Conservation (phyloP, 257 asterid genomes). For the Scutellaria minor region DNA sequence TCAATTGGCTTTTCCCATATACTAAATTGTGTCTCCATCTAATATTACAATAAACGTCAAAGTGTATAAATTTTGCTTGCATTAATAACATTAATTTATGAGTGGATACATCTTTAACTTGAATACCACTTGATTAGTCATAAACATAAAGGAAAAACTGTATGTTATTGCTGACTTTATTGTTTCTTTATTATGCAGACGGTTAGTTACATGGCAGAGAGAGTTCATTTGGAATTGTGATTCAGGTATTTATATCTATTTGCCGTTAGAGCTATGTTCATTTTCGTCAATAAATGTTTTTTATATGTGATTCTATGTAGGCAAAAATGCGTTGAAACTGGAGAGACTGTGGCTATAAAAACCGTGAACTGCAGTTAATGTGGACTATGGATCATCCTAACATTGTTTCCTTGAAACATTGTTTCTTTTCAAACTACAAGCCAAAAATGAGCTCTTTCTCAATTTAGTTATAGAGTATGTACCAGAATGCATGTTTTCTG, state of each 20-base stretch:
- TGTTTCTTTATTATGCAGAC: conserved; percentile 44
- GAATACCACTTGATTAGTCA: too few relatives aligned
- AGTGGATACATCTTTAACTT: too few relatives aligned
- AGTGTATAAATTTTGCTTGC: too few relatives aligned
- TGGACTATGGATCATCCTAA: conserved; percentile 94
- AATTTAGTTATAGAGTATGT: conserved; percentile 97
- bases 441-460: conserved; percentile 84
- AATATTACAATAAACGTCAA: too few relatives aligned
- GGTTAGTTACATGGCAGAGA: conserved; percentile 73
- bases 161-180: conserved; percentile 27
- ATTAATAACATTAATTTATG: too few relatives aligned
- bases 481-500: conserved; percentile 79
- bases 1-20: too few relatives aligned
- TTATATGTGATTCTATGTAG: conserved; percentile 38
- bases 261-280: conserved; percentile 1
- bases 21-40: too few relatives aligned
- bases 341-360: conserved; percentile 91
- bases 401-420: conserved; percentile 87
- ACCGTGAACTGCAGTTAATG: conserved; percentile 94
- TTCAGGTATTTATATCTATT: conserved; percentile 54
- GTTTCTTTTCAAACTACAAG: conserved; percentile 89
- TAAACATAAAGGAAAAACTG: conserved; percentile 11
- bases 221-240: conserved; percentile 73
- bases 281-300: conserved; percentile 14
- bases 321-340: conserved; percentile 97